phyloP scores from a whole-genome alignment of 192 early-diverging fungal species.

The Dissophora ornata region DNA sequence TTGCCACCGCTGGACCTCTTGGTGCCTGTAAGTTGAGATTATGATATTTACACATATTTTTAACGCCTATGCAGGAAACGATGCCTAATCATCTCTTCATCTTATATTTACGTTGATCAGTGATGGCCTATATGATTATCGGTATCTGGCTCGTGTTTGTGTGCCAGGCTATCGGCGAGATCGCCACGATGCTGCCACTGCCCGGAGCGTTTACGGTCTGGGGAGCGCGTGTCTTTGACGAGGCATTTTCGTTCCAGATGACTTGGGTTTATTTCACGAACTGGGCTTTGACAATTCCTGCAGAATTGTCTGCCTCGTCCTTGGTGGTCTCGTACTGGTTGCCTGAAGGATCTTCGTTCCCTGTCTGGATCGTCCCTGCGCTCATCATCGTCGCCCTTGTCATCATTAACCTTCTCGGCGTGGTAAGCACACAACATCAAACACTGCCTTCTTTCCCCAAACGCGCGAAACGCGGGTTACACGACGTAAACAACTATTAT shows the following conservation, averaged over 20 bases:
- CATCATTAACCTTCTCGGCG: slow-evolving; percentile 34
- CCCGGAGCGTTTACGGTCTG: slow-evolving; percentile 39
- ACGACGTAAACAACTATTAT: no score
- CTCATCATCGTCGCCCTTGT: slow-evolving; percentile 35
- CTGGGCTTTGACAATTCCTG: slow-evolving; percentile 37
- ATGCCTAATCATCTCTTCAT: neutral
- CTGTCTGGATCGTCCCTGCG: slow-evolving; percentile 27
- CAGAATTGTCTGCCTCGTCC: slow-evolving; percentile 35
- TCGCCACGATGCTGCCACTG: slow-evolving; percentile 26
- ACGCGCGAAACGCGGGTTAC: neutral
- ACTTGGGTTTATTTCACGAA: slow-evolving; percentile 38
- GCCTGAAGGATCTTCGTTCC: slow-evolving; percentile 21
- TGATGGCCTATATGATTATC: slow-evolving; percentile 26
- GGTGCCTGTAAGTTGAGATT: slow-evolving; percentile 47
- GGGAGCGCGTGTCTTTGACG: slow-evolving; percentile 37
- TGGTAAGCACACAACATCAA: no score
- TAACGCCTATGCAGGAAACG: neutral
- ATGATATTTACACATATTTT: neutral
- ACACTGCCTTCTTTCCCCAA: neutral
- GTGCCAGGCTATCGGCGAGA: slow-evolving; percentile 40
- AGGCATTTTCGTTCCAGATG: slow-evolving; percentile 41
- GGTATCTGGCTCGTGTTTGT: slow-evolving; percentile 39
- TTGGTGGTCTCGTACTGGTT: slow-evolving; percentile 30
- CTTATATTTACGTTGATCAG: neutral
- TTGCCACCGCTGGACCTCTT: slow-evolving; percentile 34